Evolutionary conservation across 2,329 filamentous ascomycete species (phyloP), one percentile per base, ranked within the genome.

Genomic region (Neonectria sp.): DNA sequence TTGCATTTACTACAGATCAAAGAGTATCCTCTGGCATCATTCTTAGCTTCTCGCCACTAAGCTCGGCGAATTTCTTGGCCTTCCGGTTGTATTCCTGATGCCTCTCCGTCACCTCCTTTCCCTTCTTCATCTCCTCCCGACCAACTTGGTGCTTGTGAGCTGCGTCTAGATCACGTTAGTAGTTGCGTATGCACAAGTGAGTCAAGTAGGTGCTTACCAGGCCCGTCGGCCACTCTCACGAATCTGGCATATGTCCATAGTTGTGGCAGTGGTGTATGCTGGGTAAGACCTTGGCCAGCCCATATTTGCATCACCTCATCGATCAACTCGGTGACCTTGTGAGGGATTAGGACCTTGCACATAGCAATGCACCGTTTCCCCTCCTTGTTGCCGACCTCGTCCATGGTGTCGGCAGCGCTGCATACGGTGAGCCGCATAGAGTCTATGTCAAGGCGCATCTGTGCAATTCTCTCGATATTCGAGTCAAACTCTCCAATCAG

Each of bases 281-380:
- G 95, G 76, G 90, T 92, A 37, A 97, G 91, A 78, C 95, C 95
- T 11, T 92, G 93, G 60, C 91, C 95, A 63, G 95, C 95, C 77
- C 94, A 97, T 0, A 93, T 89, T 86, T 97, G 95, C n/a, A 97
- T 91, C 0, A 94, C 95, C 70, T 94, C 92, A 83, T 97, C 95
- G 73, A 98, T 94, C 72, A 97, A 92, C 21, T 90, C 89, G 73
- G 97, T 86, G 6, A 92, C 90, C 75, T 91, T 92, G 73, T 89
- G 86, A 1, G 95, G 95, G 3, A 96, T 93, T 9, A 96, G 87
- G 1, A 97, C 90, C 85, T 98, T 98, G 67, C 94, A 94, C 82
- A 97, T 90, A 21, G 94, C 94, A 73, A 98, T 98, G 80, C 97
- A 93, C 79, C 92, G 92, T 64, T 97, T 87, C 0, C 94, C 93